phyloP scores from a whole-genome alignment of 2,329 filamentous ascomycete species.

The Aspergillus sp. region DNA sequence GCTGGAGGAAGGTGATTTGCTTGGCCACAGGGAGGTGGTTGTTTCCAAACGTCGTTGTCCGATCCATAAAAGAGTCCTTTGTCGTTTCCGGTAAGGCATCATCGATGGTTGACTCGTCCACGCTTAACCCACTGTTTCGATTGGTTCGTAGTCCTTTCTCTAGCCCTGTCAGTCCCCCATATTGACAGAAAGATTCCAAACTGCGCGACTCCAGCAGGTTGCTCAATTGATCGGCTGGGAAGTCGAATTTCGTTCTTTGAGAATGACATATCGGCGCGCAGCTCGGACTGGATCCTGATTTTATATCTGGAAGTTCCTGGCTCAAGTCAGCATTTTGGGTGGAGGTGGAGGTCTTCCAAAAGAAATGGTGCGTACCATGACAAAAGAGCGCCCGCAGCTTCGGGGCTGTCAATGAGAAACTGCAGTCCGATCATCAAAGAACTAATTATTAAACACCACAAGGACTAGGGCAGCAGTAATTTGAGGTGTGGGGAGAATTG shows the following conservation, averaged over 20 bases:
- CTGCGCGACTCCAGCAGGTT: slow-evolving; percentile 80
- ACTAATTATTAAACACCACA: no score
- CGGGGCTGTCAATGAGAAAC: no score
- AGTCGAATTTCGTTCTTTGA: slow-evolving; percentile 51
- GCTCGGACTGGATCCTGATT: no score
- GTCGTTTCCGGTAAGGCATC: slow-evolving; percentile 47
- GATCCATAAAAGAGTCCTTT: slow-evolving; percentile 52
- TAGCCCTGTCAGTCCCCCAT: slow-evolving; percentile 68
- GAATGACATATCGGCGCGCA: no score
- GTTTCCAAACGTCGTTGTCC: slow-evolving; percentile 64
- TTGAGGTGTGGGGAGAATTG: no score
- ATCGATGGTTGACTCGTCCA: slow-evolving; percentile 63
- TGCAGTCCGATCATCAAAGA: no score
- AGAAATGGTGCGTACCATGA: no score
- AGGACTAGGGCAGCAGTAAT: no score
- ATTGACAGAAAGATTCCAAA: slow-evolving; percentile 65
- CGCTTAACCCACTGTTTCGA: slow-evolving; percentile 59
- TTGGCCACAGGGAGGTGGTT: slow-evolving; percentile 66
- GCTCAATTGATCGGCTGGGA: slow-evolving; percentile 65
- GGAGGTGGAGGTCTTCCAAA: no score
- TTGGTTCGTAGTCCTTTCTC: slow-evolving; percentile 70
- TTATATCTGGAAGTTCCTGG: no score
- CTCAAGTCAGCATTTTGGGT: no score
- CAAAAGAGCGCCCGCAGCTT: no score
- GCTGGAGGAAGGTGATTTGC: slow-evolving; percentile 62